Base-by-base conservation (phyloP, 1,284 basidiomycete genomes). In the Sanghuangporus sanghuang region DNA sequence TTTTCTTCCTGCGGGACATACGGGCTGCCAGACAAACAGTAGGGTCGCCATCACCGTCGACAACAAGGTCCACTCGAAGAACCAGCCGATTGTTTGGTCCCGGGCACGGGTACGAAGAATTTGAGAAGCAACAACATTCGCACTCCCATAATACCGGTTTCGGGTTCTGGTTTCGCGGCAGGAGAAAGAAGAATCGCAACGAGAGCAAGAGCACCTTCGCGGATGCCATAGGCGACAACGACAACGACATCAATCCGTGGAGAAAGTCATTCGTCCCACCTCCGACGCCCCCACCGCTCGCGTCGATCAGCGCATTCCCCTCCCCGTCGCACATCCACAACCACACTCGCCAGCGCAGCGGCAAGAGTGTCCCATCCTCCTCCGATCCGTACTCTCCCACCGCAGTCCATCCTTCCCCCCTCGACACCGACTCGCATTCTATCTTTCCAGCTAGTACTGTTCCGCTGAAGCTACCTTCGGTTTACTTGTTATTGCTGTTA, bases 201-300 rank as follows among this genome's bases (percentile, higher is more conserved):
- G 36, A 16, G 16, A 54, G 35, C 53, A 54, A 14, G 53, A 54
- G 53, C 18, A 21, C 42, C 38, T 42, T 40, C 21, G 55, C 32
- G 8, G 44, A 59, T 40, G 27, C 27, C 27, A 32, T 32, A 32
- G 27, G 4, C 27, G 61, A 49, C 38, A 56, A 63, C 35, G 27
- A 32, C 27, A 55, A 49, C 38, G 61, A 63, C 35, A 35, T 64
- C 39, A 64, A 64, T 38, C 63, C 63, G 23, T 64, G 63, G 63
- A 64, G 57, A 27, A 48, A 55, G 62, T 54, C 57, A 23, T 54
- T 64, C 52, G 58, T 49, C 35, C 57, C 40, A 9, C 62, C 57
- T 12, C 40, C 59, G n/a, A 52, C 58, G 12, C 44, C 44, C 21
- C 50, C 40, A n/a, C 62, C 57, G 11, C 40, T 64, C 27, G 58